A percentile compares a stretch with the other conserved stretches of the same genome.
These are phyloP conservation scores for Dipteronia sinensis DNA, from an alignment of 345 rosid species.

Conservation along the genomic window DNA sequence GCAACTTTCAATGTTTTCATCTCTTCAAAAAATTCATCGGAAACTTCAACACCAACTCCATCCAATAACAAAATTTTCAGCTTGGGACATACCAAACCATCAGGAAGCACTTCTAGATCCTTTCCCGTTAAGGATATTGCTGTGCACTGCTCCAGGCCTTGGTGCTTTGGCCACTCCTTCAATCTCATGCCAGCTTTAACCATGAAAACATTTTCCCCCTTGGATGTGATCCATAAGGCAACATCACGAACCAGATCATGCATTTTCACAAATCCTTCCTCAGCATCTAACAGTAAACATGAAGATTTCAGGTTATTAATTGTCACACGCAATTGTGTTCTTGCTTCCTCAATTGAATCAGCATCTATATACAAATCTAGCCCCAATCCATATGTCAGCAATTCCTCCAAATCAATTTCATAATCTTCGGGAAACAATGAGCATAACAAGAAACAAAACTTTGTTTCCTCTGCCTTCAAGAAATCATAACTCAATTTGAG, in stretches of 20 bases:
- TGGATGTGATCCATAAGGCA: not conserved
- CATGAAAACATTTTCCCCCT: not conserved
- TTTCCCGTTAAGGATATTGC: constrained; percentile 2
- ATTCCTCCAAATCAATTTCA: constrained; percentile 2
- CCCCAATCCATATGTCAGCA: not conserved
- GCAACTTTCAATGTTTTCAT: too few relatives aligned
- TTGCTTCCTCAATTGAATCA: constrained; percentile 9
- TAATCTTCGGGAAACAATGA: constrained; percentile 23
- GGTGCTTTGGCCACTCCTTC: constrained; percentile 13
- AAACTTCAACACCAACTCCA: too few relatives aligned
- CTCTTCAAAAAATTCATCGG: too few relatives aligned
- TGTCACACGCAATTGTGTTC: not conserved
- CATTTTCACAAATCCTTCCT: constrained; percentile 12
- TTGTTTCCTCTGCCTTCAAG: not conserved
- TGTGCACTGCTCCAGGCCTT: not conserved
- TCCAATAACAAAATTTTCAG: constrained; percentile 1
- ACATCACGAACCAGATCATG: constrained; percentile 11
- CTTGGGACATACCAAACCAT: constrained; percentile 2
- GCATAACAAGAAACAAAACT: constrained; percentile 12
- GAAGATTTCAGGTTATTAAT: not conserved
- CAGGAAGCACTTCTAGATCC: not conserved
- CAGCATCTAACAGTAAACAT: not conserved
- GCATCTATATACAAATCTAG: not conserved
- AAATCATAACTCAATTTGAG: constrained; percentile 1
- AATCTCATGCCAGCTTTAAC: not conserved